Evolutionary conservation across 176 grass and related monocot genomes (phyloP), one percentile per base, ranked within the genome.

Genomic region (Eleusine coracana): DNA sequence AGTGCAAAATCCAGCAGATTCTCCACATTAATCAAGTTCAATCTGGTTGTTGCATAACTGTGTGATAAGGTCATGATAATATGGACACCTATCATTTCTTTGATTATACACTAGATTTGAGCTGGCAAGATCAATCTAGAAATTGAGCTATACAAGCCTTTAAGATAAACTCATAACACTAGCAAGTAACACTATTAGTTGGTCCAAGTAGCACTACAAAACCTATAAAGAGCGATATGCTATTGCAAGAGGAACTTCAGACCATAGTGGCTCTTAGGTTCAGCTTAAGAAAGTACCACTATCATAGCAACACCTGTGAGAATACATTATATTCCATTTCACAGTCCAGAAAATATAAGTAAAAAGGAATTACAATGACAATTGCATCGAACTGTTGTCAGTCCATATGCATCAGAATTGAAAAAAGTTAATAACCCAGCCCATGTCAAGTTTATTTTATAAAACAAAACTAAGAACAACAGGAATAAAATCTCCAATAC

Each of bases 71-170:
- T 72, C 45, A 79, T 41, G 25, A 21, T 5, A 71, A 12, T 51
- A 72, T 66, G 42, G n/a, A 61, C 23, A 71, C 37, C 55, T 51
- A 8, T 20, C 14, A 50, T 70, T 59, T 77, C 18, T 37, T 77
- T 44, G 21, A 45, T 62, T 71, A 23, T 59, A 40, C 44, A 11
- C 44, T 54, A 10, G 21, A 69, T 29, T 80, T 28, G 10, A 18
- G 45, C 23, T 74, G 45, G 60, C 45, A 5, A 28, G 4, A 52
- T 20, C 8, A 54, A 75, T 83, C 44, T 75, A 39, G 23, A 5
- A 27, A 64, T 40, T 55, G 36, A 75, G n/a, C 8, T 70, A 82
- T 28, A 72, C 23, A 68, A 46, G 49, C 60, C 4, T 20, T 73
- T 65, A 28, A 63, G 3, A 63, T 29, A 61, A 61, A 61, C 12